These are phyloP conservation scores for Macrocystidia cucumis DNA, from an alignment of 1,284 basidiomycete genomes.

Conservation along the genomic window DNA sequence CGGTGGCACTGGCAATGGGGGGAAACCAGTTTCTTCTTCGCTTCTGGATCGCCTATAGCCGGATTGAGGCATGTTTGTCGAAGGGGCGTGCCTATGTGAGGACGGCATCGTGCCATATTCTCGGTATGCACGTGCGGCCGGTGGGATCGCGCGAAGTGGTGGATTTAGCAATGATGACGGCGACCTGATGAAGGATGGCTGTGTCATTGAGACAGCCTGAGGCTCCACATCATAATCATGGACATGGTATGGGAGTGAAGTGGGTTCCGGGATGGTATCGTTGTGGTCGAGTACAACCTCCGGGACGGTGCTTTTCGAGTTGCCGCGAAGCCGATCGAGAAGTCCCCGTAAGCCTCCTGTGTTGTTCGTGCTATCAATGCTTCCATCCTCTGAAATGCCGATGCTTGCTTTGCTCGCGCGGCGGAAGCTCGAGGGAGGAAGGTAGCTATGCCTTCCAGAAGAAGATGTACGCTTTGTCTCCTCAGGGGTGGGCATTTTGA, in stretches of 20 bases:
- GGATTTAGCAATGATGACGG: neutral
- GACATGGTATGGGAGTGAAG: neutral
- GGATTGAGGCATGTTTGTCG: neutral
- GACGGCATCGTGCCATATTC: slow-evolving; percentile 2
- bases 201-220: neutral
- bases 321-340: slow-evolving; percentile 7
- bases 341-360: slow-evolving; percentile 5
- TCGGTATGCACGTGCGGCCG: neutral
- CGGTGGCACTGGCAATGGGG: slow-evolving; percentile 9
- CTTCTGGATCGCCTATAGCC: neutral
- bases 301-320: slow-evolving; percentile 6
- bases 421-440: neutral
- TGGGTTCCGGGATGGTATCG: neutral
- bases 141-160: slow-evolving; percentile 7
- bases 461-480: neutral
- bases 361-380: too few relatives aligned
- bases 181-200: neutral
- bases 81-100: slow-evolving; percentile 2
- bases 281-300: slow-evolving; percentile 6
- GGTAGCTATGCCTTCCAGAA: neutral
- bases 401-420: neutral
- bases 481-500: slow-evolving; percentile 1
- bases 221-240: too few relatives aligned
- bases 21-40: slow-evolving; percentile 1
- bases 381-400: neutral